Evolutionary conservation across 1,284 basidiomycete genomes (phyloP).

Genomic region (Calocybe gambosa): DNA sequence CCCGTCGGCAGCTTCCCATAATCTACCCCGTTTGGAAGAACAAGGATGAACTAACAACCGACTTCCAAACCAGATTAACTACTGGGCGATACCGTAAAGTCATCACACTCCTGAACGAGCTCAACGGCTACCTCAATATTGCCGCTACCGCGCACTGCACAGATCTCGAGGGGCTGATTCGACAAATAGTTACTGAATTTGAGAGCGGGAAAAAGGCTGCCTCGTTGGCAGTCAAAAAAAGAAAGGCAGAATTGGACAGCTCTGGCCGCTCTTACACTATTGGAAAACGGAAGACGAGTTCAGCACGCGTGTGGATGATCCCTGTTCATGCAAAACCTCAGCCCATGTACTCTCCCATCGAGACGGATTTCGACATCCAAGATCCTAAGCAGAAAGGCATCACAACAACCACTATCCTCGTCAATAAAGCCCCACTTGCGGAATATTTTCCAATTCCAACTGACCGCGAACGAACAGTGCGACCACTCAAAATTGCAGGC

Average conservation of each 20-base stretch:
- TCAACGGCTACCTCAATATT: slow-evolving; percentile 69
- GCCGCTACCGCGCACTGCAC: slow-evolving; percentile 57
- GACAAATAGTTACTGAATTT: slow-evolving; percentile 55
- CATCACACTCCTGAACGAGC: slow-evolving; percentile 59
- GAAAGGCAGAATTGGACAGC: slow-evolving; percentile 58
- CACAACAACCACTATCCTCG: slow-evolving; percentile 54
- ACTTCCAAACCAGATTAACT: slow-evolving; percentile 59
- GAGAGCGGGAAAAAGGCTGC: slow-evolving; percentile 58
- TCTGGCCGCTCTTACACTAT: slow-evolving; percentile 78
- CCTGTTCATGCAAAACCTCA: slow-evolving; percentile 43
- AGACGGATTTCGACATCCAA: slow-evolving; percentile 20
- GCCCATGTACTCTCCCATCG: slow-evolving; percentile 13
- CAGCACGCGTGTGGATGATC: slow-evolving; percentile 92
- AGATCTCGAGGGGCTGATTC: slow-evolving; percentile 52
- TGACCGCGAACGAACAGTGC: slow-evolving; percentile 77
- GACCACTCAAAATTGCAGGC: slow-evolving; percentile 81
- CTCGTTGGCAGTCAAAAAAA: slow-evolving; percentile 48
- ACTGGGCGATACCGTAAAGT: slow-evolving; percentile 72
- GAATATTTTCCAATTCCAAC: slow-evolving; percentile 74
- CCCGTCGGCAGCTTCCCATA: slow-evolving; percentile 53
- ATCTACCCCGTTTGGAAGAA: slow-evolving; percentile 65
- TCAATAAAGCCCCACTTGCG: slow-evolving; percentile 80
- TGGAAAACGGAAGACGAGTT: slow-evolving; percentile 82
- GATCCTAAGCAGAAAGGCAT: slow-evolving; percentile 22
- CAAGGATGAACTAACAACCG: slow-evolving; percentile 49